Conservation (phyloP, 352 stramenopile genomes). For the Globisporangium okanoganense region DNA sequence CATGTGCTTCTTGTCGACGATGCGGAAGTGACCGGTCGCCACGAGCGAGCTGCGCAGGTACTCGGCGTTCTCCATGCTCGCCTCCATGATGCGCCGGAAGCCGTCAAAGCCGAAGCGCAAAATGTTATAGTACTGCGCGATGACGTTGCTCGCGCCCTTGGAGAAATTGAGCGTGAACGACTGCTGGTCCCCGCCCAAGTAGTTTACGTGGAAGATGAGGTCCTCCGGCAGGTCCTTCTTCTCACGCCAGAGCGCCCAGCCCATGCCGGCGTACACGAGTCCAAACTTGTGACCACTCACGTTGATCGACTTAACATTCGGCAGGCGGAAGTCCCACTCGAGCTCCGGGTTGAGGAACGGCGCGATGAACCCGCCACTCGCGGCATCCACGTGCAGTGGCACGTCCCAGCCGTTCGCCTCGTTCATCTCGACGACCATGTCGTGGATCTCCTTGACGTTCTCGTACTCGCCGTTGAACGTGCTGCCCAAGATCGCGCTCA, state of each 20-base stretch:
- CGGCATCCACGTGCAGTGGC: conserved; percentile 89
- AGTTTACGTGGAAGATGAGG: conserved; percentile 91
- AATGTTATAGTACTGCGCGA: conserved; percentile 94
- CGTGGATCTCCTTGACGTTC: conserved; percentile 88
- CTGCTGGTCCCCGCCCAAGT: conserved; percentile 87
- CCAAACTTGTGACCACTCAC: conserved; percentile 94
- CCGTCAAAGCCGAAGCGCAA: conserved; percentile 89
- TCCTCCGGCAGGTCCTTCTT: conserved; percentile 75
- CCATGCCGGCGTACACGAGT: conserved; percentile 91
- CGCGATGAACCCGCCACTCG: conserved; percentile 90
- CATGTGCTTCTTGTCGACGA: conserved; percentile 91
- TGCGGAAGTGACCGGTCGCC: conserved; percentile 81
- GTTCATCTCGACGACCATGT: conserved; percentile 85
- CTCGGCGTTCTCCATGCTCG: conserved; percentile 85
- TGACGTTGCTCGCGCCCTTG: conserved; percentile 86
- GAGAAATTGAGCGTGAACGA: conserved; percentile 94
- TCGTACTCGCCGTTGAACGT: conserved; percentile 94
- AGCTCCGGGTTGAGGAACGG: conserved; percentile 89
- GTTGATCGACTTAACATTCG: conserved; percentile 92
- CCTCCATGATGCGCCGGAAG: conserved; percentile 87
- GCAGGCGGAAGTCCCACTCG: conserved; percentile 88
- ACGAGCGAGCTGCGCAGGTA: conserved; percentile 73
- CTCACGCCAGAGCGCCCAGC: conserved; percentile 90
- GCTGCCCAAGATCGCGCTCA: conserved; percentile 89
- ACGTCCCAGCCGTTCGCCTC: conserved; percentile 81